Evolutionary conservation across 208 protist genomes (phyloP).

Genomic region (Leishmania aethiopica): DNA sequence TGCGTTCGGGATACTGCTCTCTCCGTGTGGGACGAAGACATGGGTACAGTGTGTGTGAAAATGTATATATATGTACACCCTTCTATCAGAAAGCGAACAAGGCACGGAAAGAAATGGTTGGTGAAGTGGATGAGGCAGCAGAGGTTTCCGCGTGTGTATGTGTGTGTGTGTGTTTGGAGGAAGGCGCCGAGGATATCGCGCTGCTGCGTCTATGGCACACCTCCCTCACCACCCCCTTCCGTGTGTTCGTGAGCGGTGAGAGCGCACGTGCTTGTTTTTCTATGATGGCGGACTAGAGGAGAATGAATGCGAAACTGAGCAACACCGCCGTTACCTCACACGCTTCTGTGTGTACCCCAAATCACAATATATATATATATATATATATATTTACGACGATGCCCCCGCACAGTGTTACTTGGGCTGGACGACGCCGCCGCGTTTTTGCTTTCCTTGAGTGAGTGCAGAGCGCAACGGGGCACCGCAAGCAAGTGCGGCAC

Average conservation of each 20-base stretch:
- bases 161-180: neutral
- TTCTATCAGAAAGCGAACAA: neutral
- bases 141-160: neutral
- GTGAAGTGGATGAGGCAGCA: neutral
- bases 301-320: neutral
- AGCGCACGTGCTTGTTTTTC: neutral
- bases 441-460: neutral
- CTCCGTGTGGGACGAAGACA: neutral
- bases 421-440: too few species aligned
- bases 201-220: neutral
- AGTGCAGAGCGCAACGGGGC: neutral
- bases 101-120: neutral
- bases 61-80: neutral
- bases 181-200: neutral
- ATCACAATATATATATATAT: neutral
- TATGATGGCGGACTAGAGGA: neutral
- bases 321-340: neutral
- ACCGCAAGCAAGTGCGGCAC: neutral
- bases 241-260: neutral
- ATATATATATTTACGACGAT: neutral
- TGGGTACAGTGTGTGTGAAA: neutral
- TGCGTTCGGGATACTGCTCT: neutral
- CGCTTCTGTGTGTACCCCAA: neutral
- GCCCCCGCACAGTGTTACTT: neutral
- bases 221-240: neutral